phyloP scores from a whole-genome alignment of 2,329 filamentous ascomycete species.

The Xylaria arbuscula region DNA sequence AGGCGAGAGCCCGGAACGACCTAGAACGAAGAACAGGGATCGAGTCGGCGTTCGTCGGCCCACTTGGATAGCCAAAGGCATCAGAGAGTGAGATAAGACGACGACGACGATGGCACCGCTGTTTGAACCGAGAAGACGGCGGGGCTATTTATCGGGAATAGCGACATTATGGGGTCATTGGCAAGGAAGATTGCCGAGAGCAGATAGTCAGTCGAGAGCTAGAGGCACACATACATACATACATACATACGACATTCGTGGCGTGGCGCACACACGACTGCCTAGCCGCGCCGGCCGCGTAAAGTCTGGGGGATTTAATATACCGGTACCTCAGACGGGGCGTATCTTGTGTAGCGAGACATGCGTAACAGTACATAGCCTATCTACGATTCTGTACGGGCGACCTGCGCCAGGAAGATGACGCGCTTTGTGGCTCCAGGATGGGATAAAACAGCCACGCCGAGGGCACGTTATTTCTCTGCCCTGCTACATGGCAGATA shows the following conservation, averaged over 20 bases:
- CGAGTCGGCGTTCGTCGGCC: conserved; percentile 14
- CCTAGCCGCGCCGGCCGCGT: conserved; percentile 37
- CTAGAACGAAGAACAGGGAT: conserved; percentile 29
- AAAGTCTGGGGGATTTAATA: conserved; percentile 26
- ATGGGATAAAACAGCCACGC: conserved; percentile 14
- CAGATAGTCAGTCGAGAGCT: conserved; percentile 15
- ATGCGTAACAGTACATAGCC: conserved; percentile 22
- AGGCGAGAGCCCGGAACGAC: conserved; percentile 19
- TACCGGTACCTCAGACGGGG: conserved; percentile 10
- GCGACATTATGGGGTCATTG: conserved; percentile 3
- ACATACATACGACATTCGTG: conserved; percentile 6
- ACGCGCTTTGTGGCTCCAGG: conserved; percentile 24
- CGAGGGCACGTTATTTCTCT: conserved; percentile 26
- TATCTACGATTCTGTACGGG: too few relatives aligned
- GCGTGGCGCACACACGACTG: conserved; percentile 9
- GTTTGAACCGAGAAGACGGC: neutral
- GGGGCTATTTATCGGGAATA: conserved; percentile 5
- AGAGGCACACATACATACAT: neutral
- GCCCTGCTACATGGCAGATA: conserved; percentile 12
- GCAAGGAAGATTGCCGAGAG: conserved; percentile 26
- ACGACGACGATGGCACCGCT: conserved; percentile 1
- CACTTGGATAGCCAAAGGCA: conserved; percentile 11
- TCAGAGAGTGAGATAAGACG: conserved; percentile 29
- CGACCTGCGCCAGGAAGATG: conserved; percentile 15
- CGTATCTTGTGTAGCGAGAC: conserved; percentile 17